Percentiles rank a stretch among this genome's conserved stretches.
Evolutionary conservation across 208 protist genomes (phyloP).

Genomic region (Leishmania gerbilli): DNA sequence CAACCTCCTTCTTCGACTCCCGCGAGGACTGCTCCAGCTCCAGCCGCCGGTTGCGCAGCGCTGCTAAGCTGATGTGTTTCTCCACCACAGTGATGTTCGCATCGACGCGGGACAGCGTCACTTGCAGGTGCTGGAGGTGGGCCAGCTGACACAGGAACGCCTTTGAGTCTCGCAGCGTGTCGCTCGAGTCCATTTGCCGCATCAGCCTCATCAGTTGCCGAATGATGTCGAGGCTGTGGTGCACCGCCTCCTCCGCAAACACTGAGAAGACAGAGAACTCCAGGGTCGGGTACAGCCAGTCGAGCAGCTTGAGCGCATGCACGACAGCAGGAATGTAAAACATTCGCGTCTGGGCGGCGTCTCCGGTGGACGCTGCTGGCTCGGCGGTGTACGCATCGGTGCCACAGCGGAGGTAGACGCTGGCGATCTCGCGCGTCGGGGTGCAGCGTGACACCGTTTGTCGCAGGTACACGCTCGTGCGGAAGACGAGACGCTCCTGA

Average conservation of each 20-base stretch:
- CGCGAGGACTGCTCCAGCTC: slow-evolving; percentile 80
- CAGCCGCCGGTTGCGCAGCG: slow-evolving; percentile 64
- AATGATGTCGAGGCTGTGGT: slow-evolving; percentile 56
- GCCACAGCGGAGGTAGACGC: slow-evolving; percentile 46
- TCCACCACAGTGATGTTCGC: slow-evolving; percentile 86
- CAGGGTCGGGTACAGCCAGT: slow-evolving; percentile 78
- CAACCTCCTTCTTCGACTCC: slow-evolving; percentile 85
- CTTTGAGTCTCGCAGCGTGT: slow-evolving; percentile 45
- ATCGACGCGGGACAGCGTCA: slow-evolving; percentile 76
- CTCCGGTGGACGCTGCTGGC: not conserved
- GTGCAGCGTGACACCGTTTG: slow-evolving; percentile 48
- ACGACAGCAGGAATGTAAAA: slow-evolving; percentile 56
- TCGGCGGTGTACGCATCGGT: slow-evolving; percentile 8
- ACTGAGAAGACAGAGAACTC: slow-evolving; percentile 87
- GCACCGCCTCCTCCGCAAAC: slow-evolving; percentile 88
- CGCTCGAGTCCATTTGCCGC: slow-evolving; percentile 26
- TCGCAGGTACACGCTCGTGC: slow-evolving; percentile 75
- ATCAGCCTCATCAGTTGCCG: slow-evolving; percentile 69
- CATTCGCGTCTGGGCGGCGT: slow-evolving; percentile 14
- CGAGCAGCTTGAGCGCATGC: slow-evolving; percentile 64
- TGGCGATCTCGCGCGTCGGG: slow-evolving; percentile 43
- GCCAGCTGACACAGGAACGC: slow-evolving; percentile 67
- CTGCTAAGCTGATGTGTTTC: slow-evolving; percentile 66
- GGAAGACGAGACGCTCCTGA: slow-evolving; percentile 86
- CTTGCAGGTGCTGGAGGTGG: slow-evolving; percentile 77